These are phyloP conservation scores for Cynanchum wilfordii DNA, from an alignment of 257 asterid genomes.

Conservation along the genomic window DNA sequence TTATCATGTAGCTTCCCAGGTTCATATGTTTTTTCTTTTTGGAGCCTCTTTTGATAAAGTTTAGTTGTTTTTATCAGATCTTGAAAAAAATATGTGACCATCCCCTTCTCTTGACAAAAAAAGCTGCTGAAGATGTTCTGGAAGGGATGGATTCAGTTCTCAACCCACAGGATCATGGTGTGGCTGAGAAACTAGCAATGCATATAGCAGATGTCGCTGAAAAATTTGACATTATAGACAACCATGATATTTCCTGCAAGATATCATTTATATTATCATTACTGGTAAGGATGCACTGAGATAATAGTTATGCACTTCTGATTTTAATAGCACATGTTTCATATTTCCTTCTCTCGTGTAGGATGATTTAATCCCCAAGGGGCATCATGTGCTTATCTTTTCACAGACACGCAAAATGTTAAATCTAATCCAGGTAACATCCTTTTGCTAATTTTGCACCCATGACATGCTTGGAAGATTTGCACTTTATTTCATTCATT, in stretches of 20 bases:
- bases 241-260: conserved; percentile 80
- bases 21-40: neutral
- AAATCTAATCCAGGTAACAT: conserved; percentile 66
- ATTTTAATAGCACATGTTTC: conserved; percentile 9
- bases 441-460: conserved; percentile 2
- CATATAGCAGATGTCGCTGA: conserved; percentile 84
- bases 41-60: conserved; percentile 8
- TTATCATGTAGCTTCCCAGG: neutral
- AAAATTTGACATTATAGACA: conserved; percentile 59
- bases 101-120: conserved; percentile 83
- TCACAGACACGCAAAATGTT: conserved; percentile 97
- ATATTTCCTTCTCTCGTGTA: conserved; percentile 27
- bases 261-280: conserved; percentile 63
- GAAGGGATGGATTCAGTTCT: conserved; percentile 83
- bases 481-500: neutral
- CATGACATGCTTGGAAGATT: conserved; percentile 6
- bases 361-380: conserved; percentile 76
- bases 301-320: neutral
- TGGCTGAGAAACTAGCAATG: conserved; percentile 87
- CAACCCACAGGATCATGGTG: conserved; percentile 58
- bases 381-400: conserved; percentile 88
- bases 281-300: conserved; percentile 46
- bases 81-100: conserved; percentile 93
- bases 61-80: conserved; percentile 43
- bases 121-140: conserved; percentile 97